A percentile compares a stretch with the other conserved stretches of the same genome.
These are phyloP conservation scores for Zopfia rhizophila DNA, from an alignment of 2,329 filamentous ascomycete species.

Conservation along the genomic window DNA sequence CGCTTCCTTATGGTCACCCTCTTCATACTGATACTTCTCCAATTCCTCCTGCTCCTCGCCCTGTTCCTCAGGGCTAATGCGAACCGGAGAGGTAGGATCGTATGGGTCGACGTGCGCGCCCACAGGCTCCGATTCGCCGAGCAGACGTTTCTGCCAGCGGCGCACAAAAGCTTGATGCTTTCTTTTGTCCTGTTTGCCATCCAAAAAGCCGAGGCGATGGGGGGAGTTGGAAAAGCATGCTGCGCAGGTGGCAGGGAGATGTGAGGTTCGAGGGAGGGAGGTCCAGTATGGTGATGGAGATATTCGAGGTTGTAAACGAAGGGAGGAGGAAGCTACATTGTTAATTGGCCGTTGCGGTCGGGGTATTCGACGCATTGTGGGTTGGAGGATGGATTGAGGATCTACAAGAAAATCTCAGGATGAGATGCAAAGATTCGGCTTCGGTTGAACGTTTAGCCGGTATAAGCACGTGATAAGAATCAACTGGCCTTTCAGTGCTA, in stretches of 20 bases:
- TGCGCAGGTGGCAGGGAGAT: constrained; percentile 32
- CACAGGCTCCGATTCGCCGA: constrained; percentile 49
- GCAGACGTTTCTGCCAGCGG: constrained; percentile 48
- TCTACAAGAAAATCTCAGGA: constrained; percentile 4
- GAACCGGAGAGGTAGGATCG: constrained; percentile 46
- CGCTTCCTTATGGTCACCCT: constrained; percentile 56
- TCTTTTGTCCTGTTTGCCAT: constrained; percentile 46
- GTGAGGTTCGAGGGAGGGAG: constrained; percentile 15
- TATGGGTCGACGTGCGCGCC: constrained; percentile 51
- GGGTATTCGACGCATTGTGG: constrained; percentile 51
- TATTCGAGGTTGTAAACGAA: constrained; percentile 25
- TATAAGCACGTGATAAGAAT: no score
- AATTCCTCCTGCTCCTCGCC: constrained; percentile 47
- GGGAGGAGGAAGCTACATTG: constrained; percentile 25
- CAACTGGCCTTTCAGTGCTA: no score
- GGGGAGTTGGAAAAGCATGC: constrained; percentile 46
- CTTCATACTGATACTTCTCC: constrained; percentile 40
- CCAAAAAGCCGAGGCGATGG: constrained; percentile 32
- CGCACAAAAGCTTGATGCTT: constrained; percentile 48
- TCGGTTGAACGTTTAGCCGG: no score
- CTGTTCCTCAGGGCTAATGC: constrained; percentile 48
- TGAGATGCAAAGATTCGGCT: no score
- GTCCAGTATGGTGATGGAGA: constrained; percentile 26
- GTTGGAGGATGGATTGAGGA: constrained; percentile 25
- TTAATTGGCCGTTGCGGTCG: constrained; percentile 47